Evolutionary conservation across 805 yeast genomes (phyloP).

Genomic region (Zygotorulaspora chibaensis): DNA sequence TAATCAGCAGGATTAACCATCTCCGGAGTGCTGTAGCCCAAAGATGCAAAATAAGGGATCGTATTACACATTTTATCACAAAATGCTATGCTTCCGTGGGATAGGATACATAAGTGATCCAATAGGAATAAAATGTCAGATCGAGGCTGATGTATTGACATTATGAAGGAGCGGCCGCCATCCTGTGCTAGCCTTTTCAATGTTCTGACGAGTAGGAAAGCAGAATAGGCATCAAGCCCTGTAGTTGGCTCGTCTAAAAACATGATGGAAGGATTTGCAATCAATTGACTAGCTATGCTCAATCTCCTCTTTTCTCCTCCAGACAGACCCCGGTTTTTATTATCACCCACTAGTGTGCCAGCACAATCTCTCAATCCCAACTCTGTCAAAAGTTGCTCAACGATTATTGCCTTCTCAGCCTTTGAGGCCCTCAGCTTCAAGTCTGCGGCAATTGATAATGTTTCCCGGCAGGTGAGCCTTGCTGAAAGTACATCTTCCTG

Average conservation of each 20-base stretch:
- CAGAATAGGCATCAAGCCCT: slow-evolving; percentile 77
- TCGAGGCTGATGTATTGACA: slow-evolving; percentile 83
- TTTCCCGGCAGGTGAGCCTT: slow-evolving; percentile 67
- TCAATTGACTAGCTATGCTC: slow-evolving; percentile 71
- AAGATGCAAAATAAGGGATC: slow-evolving; percentile 44
- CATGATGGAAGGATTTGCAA: slow-evolving; percentile 69
- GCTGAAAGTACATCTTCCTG: slow-evolving; percentile 75
- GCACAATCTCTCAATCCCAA: slow-evolving; percentile 63
- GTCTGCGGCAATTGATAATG: slow-evolving; percentile 66
- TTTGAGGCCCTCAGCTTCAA: slow-evolving; percentile 51
- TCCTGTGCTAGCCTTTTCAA: slow-evolving; percentile 51
- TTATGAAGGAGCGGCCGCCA: slow-evolving; percentile 64
- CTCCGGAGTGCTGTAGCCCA: slow-evolving; percentile 45
- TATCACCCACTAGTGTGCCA: slow-evolving; percentile 54
- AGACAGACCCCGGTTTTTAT: slow-evolving; percentile 56
- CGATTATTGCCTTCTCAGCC: slow-evolving; percentile 44
- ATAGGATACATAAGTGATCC: slow-evolving; percentile 62
- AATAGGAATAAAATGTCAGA: slow-evolving; percentile 67
- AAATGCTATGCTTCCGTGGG: slow-evolving; percentile 55
- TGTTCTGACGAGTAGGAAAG: slow-evolving; percentile 57
- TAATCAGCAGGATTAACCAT: slow-evolving; percentile 60
- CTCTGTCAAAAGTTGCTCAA: slow-evolving; percentile 57
- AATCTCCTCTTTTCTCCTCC: slow-evolving; percentile 84
- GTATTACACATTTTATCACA: slow-evolving; percentile 45
- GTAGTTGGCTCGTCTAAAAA: slow-evolving; percentile 88